Conservation (phyloP, 106 monocot genomes). For the Apostasia shenzhenica region DNA sequence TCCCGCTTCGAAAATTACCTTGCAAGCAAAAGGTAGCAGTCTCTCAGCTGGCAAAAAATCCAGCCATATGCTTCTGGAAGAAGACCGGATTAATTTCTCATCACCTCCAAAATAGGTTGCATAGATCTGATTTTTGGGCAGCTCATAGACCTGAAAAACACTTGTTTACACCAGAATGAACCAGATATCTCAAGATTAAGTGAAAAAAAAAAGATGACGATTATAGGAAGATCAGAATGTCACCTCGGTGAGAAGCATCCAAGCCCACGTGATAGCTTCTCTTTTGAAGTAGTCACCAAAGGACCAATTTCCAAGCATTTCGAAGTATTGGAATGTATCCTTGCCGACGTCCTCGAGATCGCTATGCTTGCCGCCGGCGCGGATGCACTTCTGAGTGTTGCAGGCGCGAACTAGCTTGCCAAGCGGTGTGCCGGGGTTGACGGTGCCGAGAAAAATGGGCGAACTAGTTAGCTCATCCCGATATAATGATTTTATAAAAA, state of each 20-base stretch:
- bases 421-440: conserved; percentile 29
- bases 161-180: neutral
- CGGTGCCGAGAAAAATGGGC: conserved; percentile 38
- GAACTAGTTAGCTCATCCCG: too few species aligned
- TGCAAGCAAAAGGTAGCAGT: conserved; percentile 91
- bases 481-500: too few species aligned
- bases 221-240: too few species aligned
- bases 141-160: conserved; percentile 61
- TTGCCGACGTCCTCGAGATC: conserved; percentile 56
- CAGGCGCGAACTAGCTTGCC: conserved; percentile 33
- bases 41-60: conserved; percentile 49
- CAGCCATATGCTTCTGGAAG: conserved; percentile 69
- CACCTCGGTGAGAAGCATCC: conserved; percentile 54
- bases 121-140: conserved; percentile 72
- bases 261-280: conserved; percentile 36
- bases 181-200: neutral
- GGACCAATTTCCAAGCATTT: conserved; percentile 57
- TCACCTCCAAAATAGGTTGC: conserved; percentile 98
- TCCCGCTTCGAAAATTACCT: conserved; percentile 28
- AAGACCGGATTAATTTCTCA: conserved; percentile 87
- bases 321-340: conserved; percentile 56
- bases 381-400: conserved; percentile 63
- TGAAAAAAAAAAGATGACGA: neutral
- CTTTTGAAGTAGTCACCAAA: conserved; percentile 53
- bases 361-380: conserved; percentile 52